phyloP scores from a whole-genome alignment of 345 rosid species.

The Citrus hindsii region DNA sequence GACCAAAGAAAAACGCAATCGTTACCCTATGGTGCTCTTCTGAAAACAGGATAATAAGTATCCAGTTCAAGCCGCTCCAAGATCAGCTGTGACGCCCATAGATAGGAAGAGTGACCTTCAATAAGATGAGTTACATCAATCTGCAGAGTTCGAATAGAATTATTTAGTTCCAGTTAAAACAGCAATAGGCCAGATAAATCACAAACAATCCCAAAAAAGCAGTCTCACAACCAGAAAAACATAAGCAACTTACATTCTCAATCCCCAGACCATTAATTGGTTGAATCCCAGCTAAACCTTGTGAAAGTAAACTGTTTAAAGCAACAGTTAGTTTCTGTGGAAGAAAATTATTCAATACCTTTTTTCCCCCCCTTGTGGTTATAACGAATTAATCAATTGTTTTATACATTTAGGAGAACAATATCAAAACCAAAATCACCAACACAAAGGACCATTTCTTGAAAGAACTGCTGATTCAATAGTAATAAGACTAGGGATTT shows the following conservation, averaged over 20 bases:
- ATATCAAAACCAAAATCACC: neutral
- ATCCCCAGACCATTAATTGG: slow-evolving; percentile 68
- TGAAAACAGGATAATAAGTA: slow-evolving; percentile 70
- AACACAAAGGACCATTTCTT: neutral
- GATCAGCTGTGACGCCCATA: slow-evolving; percentile 74
- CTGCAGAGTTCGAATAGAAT: slow-evolving; percentile 30
- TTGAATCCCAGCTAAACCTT: slow-evolving; percentile 97
- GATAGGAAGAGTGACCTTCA: slow-evolving; percentile 90
- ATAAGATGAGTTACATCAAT: slow-evolving; percentile 70
- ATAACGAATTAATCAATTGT: neutral
- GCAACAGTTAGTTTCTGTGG: neutral
- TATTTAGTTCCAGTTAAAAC: neutral
- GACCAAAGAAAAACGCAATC: neutral
- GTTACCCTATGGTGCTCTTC: slow-evolving; percentile 16
- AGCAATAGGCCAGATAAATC: neutral
- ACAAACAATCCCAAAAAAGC: neutral
- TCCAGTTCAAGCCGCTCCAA: slow-evolving; percentile 82
- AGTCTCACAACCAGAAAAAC: neutral
- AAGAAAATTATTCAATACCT: neutral
- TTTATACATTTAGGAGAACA: neutral
- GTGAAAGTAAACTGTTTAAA: slow-evolving; percentile 63
- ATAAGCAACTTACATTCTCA: slow-evolving; percentile 65
- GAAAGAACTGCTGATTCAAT: neutral
- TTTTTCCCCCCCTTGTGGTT: neutral
- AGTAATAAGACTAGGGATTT: neutral